phyloP scores from a whole-genome alignment of 306 rosid genomes.

The Begonia loranthoides region DNA sequence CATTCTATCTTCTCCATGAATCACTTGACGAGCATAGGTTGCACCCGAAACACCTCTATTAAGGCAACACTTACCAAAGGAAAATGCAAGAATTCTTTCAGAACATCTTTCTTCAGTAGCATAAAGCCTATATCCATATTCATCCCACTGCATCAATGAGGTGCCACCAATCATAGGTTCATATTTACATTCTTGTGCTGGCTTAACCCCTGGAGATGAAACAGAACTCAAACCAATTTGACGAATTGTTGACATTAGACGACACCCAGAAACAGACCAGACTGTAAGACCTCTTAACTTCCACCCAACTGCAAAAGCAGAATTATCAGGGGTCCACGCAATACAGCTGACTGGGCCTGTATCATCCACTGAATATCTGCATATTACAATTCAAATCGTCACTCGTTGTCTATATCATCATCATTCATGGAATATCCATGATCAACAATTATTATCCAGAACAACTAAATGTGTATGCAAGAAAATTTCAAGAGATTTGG shows the following conservation, averaged over 20 bases:
- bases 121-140: slow-evolving; percentile 87
- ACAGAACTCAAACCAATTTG: slow-evolving; percentile 84
- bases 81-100: slow-evolving; percentile 77
- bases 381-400: slow-evolving; percentile 12
- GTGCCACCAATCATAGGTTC: slow-evolving; percentile 95
- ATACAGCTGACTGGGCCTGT: slow-evolving; percentile 87
- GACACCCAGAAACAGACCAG: slow-evolving; percentile 96
- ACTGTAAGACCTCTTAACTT: slow-evolving; percentile 90
- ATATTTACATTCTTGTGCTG: slow-evolving; percentile 56
- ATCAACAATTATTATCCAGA: not conserved
- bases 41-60: slow-evolving; percentile 95
- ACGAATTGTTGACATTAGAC: slow-evolving; percentile 91
- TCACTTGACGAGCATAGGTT: slow-evolving; percentile 79
- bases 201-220: slow-evolving; percentile 76
- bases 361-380: slow-evolving; percentile 89
- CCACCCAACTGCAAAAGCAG: slow-evolving; percentile 99
- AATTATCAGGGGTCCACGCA: slow-evolving; percentile 97
- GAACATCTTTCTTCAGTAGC: slow-evolving; percentile 60
- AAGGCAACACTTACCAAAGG: slow-evolving; percentile 96
- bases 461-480: no score
- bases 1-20: slow-evolving; percentile 78
- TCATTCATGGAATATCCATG: not conserved
- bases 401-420: not conserved
- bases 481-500: no score
- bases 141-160: slow-evolving; percentile 89